Base-by-base conservation (phyloP, 192 early-diverging fungal species). In the Linderina pennispora region DNA sequence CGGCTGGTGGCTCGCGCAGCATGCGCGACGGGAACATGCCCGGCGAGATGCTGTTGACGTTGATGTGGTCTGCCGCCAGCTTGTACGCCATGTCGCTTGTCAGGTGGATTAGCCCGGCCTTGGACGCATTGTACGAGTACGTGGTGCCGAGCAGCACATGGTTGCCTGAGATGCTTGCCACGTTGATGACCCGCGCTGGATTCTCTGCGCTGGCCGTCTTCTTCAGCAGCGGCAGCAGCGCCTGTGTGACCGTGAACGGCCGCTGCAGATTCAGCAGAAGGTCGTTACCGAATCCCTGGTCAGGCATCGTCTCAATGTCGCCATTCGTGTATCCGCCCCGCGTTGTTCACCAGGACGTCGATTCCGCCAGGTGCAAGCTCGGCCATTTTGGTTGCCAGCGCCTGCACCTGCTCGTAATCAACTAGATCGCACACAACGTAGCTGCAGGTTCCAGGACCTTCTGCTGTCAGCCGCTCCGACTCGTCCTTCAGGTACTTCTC, bases 331-430 rank as follows among this genome's bases (percentile, higher is more conserved):
- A 31, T 5, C 11, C 11, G 23, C 21, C 81, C 82, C 6, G 80
- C 72, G 54, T 93, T 93, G 66, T 93, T 93, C 42, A 93, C 67
- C 20, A 93, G 63, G 8, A 93, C 65, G 60, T 91, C 73, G 35
- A 89, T 58, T 25, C 51, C 28, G 6, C 14, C 67, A 3, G 59
- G 42, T 39, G 90, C 86, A 13, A 42, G 28, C 28, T 31, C 28
- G 11, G 28, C 28, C 5, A 31, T 31, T 5, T 5, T 31, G 6
- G 5, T 11, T 5, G 28, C 75, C 9, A 88, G 57, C 11, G 57
- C 58, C 20, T 79, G 46, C 36, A 75, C 58, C 28, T 84, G 73
- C 0, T 60, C 64, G 16, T 75, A 51, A 7, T 62, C 62, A 35
- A 75, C 68, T 22, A 89, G 58, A 43, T 88, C 78, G 8, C 79